These are phyloP conservation scores for Boletus fagicola DNA, from an alignment of 768 basidiomycete genomes.

Conservation along the genomic window DNA sequence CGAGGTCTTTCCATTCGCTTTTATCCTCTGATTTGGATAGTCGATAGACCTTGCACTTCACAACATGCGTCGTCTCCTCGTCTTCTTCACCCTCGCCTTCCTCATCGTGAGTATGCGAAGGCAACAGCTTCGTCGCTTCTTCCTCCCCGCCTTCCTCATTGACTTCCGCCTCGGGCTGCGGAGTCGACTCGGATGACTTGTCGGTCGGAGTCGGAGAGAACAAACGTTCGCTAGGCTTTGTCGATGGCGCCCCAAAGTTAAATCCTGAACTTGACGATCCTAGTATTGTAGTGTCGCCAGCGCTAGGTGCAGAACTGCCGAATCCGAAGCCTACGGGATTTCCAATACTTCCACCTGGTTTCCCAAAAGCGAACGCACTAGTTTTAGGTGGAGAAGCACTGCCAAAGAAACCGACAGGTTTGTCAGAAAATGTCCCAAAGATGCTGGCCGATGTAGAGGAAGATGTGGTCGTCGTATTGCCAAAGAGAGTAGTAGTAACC, in stretches of 20 bases:
- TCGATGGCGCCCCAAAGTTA: conserved; percentile 21
- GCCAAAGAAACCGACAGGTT: conserved; percentile 31
- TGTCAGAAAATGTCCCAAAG: conserved; percentile 24
- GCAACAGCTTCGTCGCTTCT: conserved; percentile 22
- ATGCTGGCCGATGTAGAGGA: conserved; percentile 15
- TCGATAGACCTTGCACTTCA: conserved; percentile 62
- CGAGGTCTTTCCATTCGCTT: conserved; percentile 62
- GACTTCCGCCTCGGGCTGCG: conserved; percentile 26
- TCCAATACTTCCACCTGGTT: conserved; percentile 49
- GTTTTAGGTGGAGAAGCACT: conserved; percentile 27
- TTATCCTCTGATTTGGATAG: conserved; percentile 50
- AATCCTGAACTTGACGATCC: conserved; percentile 21
- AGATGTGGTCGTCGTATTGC: conserved; percentile 13
- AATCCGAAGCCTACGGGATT: conserved; percentile 65
- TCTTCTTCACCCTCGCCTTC: conserved; percentile 83
- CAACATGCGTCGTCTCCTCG: conserved; percentile 62
- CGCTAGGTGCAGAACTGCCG: conserved; percentile 21
- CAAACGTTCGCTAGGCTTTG: conserved; percentile 23
- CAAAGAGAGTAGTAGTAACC: conserved; percentile 16
- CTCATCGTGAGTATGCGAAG: conserved; percentile 48
- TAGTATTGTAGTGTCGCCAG: conserved; percentile 17
- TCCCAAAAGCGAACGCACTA: conserved; percentile 30
- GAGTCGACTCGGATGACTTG: conserved; percentile 31
- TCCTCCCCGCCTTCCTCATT: conserved; percentile 32
- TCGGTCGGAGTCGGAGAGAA: conserved; percentile 31